Conservation (phyloP, 2,329 filamentous ascomycete genomes). For the Aureobasidium musti region DNA sequence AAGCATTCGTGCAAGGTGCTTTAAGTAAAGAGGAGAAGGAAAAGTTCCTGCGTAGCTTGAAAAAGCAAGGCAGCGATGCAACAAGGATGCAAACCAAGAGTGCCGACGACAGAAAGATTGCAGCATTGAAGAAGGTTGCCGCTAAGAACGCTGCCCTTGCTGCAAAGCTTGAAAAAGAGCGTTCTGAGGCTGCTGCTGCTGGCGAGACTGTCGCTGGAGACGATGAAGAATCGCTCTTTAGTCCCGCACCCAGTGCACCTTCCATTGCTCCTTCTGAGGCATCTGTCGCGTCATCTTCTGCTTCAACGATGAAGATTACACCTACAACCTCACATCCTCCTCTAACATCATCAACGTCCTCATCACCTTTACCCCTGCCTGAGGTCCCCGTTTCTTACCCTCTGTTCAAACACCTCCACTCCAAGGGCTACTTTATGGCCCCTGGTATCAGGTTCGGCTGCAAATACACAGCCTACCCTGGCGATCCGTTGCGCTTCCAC, state of each 20-base stretch:
- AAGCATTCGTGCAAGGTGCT: conserved; percentile 56
- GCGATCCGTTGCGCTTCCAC: conserved; percentile 91
- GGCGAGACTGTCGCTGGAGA: conserved; percentile 14
- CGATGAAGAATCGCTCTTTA: conserved; percentile 27
- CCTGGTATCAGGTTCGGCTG: conserved; percentile 94
- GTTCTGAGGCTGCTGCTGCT: conserved; percentile 17
- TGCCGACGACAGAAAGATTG: conserved; percentile 54
- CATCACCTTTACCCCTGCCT: conserved; percentile 38
- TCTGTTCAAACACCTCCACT: conserved; percentile 78
- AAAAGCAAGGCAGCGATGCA: conserved; percentile 57
- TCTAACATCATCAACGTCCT: conserved; percentile 35
- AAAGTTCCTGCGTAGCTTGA: conserved; percentile 61
- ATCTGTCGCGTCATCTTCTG: conserved; percentile 12
- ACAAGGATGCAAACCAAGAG: conserved; percentile 50
- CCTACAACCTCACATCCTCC: conserved; percentile 55
- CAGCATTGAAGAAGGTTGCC: conserved; percentile 56
- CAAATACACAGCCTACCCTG: conserved; percentile 91
- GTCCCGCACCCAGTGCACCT: conserved; percentile 1
- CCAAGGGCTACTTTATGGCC: conserved; percentile 79
- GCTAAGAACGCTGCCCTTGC: conserved; percentile 47
- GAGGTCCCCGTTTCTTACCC: conserved; percentile 61
- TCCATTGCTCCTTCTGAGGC: conserved; percentile 13
- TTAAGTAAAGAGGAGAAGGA: conserved; percentile 60
- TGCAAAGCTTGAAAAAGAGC: conserved; percentile 14
- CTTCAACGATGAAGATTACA: conserved; percentile 44